phyloP scores from a whole-genome alignment of 768 basidiomycete genomes.

The Gelatoporia subvermispora region DNA sequence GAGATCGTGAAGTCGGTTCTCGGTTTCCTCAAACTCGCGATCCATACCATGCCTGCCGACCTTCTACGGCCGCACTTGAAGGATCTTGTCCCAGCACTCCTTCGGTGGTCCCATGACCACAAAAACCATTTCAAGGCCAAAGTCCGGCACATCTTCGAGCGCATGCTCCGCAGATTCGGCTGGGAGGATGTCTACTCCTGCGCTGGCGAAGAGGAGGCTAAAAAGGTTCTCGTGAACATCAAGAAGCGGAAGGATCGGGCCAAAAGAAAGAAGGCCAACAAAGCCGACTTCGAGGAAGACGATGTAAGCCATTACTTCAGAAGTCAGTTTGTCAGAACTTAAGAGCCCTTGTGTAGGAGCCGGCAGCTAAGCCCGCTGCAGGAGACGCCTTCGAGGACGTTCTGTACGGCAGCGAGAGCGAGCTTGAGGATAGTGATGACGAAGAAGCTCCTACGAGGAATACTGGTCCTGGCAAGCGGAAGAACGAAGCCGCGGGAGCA shows the following conservation, averaged over 20 bases:
- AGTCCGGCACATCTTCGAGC: slow-evolving; percentile 95
- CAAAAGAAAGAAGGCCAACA: slow-evolving; percentile 74
- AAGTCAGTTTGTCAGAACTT: slow-evolving; percentile 1
- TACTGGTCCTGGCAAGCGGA: slow-evolving; percentile 29
- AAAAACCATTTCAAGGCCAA: slow-evolving; percentile 99
- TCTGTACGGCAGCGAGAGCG: slow-evolving; percentile 93
- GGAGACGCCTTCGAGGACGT: slow-evolving; percentile 93
- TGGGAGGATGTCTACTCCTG: slow-evolving; percentile 79
- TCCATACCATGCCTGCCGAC: slow-evolving; percentile 75
- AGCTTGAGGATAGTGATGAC: slow-evolving; percentile 71
- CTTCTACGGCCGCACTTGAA: slow-evolving; percentile 74
- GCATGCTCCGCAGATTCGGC: slow-evolving; percentile 86
- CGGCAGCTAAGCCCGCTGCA: slow-evolving; percentile 43
- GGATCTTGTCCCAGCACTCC: slow-evolving; percentile 75
- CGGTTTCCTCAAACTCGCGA: slow-evolving; percentile 90
- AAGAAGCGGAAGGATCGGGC: slow-evolving; percentile 93
- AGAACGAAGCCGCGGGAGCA: slow-evolving; percentile 40
- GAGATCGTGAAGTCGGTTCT: slow-evolving; percentile 97
- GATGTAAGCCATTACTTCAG: slow-evolving; percentile 33
- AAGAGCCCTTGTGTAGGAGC: slow-evolving; percentile 10
- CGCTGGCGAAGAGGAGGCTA: slow-evolving; percentile 71
- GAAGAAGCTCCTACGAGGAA: slow-evolving; percentile 33
- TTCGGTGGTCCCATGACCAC: slow-evolving; percentile 95
- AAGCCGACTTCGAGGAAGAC: slow-evolving; percentile 51
- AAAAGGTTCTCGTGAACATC: slow-evolving; percentile 89